Percentiles rank a stretch among this genome's conserved stretches.
These are phyloP conservation scores for Russula vinacea DNA, from an alignment of 768 basidiomycete species.

Conservation along the genomic window DNA sequence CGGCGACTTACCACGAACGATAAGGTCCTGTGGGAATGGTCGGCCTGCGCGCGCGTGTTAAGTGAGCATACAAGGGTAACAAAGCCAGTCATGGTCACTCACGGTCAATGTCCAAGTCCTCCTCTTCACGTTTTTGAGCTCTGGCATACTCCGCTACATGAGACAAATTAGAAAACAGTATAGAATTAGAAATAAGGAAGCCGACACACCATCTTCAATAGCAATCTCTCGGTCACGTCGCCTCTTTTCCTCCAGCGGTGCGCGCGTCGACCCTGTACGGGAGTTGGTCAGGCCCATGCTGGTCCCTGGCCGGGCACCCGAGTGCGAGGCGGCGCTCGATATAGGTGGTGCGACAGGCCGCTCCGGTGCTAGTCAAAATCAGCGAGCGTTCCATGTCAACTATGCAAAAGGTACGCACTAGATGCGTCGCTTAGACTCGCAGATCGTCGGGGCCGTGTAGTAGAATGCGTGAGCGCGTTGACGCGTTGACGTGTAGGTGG, in stretches of 20 bases:
- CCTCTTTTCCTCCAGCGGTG: constrained; percentile 48
- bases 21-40: constrained; percentile 26
- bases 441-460: constrained; percentile 65
- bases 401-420: constrained; percentile 34
- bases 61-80: not conserved
- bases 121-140: constrained; percentile 34
- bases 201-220: constrained; percentile 45
- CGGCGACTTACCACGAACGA: constrained; percentile 48
- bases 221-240: constrained; percentile 38
- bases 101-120: constrained; percentile 44
- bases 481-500: constrained; percentile 32
- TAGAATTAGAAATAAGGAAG: constrained; percentile 25
- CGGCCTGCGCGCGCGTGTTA: constrained; percentile 29
- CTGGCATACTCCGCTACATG: constrained; percentile 29
- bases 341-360: constrained; percentile 15
- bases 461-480: constrained; percentile 39
- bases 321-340: constrained; percentile 17
- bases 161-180: constrained; percentile 2
- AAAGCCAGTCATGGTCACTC: constrained; percentile 27
- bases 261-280: constrained; percentile 39
- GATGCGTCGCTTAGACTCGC: constrained; percentile 71
- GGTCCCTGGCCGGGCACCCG: constrained; percentile 42
- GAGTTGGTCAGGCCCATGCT: constrained; percentile 39
- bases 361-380: constrained; percentile 17
- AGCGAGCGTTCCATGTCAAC: not conserved